Percentiles rank a stretch among this genome's conserved stretches.
Evolutionary conservation across 768 basidiomycete species (phyloP).

Genomic region (Boletus insuetus): DNA sequence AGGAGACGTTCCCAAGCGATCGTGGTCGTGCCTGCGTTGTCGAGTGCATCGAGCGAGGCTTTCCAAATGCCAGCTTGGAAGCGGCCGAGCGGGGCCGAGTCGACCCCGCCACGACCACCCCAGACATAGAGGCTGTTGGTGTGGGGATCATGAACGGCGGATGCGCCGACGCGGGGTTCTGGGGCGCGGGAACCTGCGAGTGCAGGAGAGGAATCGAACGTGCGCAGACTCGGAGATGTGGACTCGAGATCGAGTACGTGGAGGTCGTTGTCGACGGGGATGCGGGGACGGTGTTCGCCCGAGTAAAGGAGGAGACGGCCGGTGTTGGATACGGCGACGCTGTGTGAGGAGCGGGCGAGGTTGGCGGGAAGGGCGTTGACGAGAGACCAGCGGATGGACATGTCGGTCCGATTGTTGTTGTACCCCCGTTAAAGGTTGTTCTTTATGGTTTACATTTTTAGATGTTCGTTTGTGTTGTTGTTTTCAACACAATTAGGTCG

Average conservation of each 20-base stretch:
- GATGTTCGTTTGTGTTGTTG: constrained; percentile 6
- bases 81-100: constrained; percentile 35
- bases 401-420: neutral
- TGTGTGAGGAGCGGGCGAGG: constrained; percentile 42
- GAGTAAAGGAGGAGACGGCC: constrained; percentile 38
- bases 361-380: constrained; percentile 15
- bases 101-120: constrained; percentile 44
- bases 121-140: constrained; percentile 36
- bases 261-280: constrained; percentile 37
- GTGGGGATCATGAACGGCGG: constrained; percentile 18
- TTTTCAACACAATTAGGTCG: constrained; percentile 2
- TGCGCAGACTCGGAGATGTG: constrained; percentile 11
- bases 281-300: constrained; percentile 43
- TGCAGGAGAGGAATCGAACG: constrained; percentile 7
- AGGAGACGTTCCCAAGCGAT: constrained; percentile 32
- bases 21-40: neutral
- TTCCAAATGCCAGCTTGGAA: constrained; percentile 32
- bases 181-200: constrained; percentile 3
- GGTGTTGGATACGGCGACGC: constrained; percentile 27
- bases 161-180: constrained; percentile 24
- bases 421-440: too few relatives aligned
- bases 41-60: constrained; percentile 12
- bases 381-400: constrained; percentile 29
- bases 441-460: too few relatives aligned
- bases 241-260: constrained; percentile 25